A percentile compares a stretch with the other conserved stretches of the same genome.
Conservation (phyloP, 169 alveolate species). For the Haemoproteus tartakovskyi region DNA sequence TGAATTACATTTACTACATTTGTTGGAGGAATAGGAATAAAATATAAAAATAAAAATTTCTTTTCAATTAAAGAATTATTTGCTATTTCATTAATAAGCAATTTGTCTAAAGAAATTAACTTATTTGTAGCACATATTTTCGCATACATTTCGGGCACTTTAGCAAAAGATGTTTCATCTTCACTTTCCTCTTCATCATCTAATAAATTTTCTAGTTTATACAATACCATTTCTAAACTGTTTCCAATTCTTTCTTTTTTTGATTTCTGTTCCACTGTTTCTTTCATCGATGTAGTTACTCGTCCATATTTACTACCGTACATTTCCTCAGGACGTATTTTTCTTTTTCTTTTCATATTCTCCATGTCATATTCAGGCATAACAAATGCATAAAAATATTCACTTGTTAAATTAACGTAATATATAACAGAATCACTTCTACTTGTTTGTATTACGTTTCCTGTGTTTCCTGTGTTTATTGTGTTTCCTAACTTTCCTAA, state of each 20-base stretch:
- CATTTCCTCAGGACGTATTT: too few relatives aligned
- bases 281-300: background rate
- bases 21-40: slow-evolving; percentile 63
- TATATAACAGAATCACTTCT: slow-evolving; percentile 51
- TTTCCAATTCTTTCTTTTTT: too few relatives aligned
- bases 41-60: slow-evolving; percentile 33
- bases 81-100: slow-evolving; percentile 42
- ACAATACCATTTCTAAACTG: background rate
- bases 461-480: too few relatives aligned
- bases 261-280: background rate
- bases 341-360: slow-evolving; percentile 6
- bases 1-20: slow-evolving; percentile 39
- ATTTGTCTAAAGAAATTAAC: slow-evolving; percentile 35
- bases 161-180: background rate
- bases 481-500: too few relatives aligned
- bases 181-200: background rate
- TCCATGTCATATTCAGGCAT: slow-evolving; percentile 36
- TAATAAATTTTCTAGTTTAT: too few relatives aligned
- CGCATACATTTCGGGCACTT: slow-evolving; percentile 34
- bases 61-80: slow-evolving; percentile 59
- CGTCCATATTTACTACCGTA: background rate
- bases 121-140: slow-evolving; percentile 49
- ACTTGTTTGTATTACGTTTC: slow-evolving; percentile 17
- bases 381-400: slow-evolving; percentile 49
- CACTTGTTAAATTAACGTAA: slow-evolving; percentile 63